These are phyloP conservation scores for Anthoceros angustus DNA, from an alignment of 225 moss, liverwort and hornwort species.

Conservation along the genomic window DNA sequence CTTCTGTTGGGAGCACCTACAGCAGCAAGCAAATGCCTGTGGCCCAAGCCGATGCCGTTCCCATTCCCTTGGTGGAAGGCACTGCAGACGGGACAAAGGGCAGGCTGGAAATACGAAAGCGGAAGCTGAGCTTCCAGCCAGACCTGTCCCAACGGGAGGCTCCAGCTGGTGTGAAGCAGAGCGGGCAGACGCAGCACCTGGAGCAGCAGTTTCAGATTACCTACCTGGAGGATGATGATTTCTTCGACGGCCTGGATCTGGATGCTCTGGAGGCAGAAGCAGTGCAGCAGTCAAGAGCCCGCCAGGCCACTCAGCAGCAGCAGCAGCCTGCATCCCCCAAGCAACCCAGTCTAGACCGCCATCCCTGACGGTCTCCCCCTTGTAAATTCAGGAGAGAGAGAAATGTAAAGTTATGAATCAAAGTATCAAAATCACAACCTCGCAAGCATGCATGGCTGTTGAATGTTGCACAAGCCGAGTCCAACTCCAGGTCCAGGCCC, in stretches of 20 bases:
- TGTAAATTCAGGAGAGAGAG: no score
- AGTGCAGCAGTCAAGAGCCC: slow-evolving; percentile 24
- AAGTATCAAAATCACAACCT: no score
- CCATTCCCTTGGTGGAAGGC: slow-evolving; percentile 7
- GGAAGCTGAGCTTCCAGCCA: slow-evolving; percentile 41
- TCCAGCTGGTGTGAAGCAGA: neutral
- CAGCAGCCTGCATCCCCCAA: no score
- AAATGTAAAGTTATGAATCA: no score
- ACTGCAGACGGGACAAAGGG: slow-evolving; percentile 3
- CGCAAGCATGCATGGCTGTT: no score
- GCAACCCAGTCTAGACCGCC: no score
- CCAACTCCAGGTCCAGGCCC: no score
- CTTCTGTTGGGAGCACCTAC: slow-evolving; percentile 8
- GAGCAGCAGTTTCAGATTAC: neutral
- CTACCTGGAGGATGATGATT: slow-evolving; percentile 25
- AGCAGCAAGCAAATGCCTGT: slow-evolving; percentile 6
- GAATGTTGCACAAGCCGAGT: no score
- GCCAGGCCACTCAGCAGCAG: slow-evolving; percentile 6
- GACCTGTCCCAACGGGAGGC: slow-evolving; percentile 1
- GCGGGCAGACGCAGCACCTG: neutral
- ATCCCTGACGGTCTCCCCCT: no score
- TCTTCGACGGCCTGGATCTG: slow-evolving; percentile 43
- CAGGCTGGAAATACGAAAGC: slow-evolving; percentile 36
- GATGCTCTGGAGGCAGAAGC: slow-evolving; percentile 56
- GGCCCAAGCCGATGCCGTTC: slow-evolving; percentile 8